Conservation (phyloP, 805 yeast species). For the Lipomyces starkeyi region DNA sequence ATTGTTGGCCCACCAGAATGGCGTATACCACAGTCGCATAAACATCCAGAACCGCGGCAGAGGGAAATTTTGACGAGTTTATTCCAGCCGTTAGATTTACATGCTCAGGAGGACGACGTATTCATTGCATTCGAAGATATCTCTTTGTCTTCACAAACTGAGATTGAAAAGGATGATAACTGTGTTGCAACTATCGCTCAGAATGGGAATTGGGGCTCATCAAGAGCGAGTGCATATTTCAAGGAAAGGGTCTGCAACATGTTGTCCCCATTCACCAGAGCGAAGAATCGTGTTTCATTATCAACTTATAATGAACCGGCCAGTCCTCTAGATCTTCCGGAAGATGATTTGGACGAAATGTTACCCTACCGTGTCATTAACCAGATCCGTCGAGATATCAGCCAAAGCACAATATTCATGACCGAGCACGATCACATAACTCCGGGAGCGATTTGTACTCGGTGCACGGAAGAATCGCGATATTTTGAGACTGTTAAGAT, state of each 20-base stretch:
- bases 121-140: not conserved
- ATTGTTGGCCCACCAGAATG: not conserved
- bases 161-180: not conserved
- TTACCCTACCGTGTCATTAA: not conserved
- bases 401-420: not conserved
- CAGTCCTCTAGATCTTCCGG: not conserved
- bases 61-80: not conserved
- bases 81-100: not conserved
- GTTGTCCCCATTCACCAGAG: not conserved
- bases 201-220: not conserved
- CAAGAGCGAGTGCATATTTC: not conserved
- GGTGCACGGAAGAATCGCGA: not conserved
- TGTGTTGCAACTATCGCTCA: not conserved
- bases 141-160: not conserved
- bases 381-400: not conserved
- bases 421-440: not conserved
- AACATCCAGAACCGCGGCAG: not conserved
- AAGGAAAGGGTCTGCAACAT: not conserved
- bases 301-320: not conserved
- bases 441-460: not conserved
- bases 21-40: not conserved
- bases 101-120: not conserved
- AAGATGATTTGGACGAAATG: not conserved
- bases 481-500: not conserved
- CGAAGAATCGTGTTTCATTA: not conserved